Evolutionary conservation across 306 rosid genomes (phyloP).

Genomic region (Dryas drummondii): DNA sequence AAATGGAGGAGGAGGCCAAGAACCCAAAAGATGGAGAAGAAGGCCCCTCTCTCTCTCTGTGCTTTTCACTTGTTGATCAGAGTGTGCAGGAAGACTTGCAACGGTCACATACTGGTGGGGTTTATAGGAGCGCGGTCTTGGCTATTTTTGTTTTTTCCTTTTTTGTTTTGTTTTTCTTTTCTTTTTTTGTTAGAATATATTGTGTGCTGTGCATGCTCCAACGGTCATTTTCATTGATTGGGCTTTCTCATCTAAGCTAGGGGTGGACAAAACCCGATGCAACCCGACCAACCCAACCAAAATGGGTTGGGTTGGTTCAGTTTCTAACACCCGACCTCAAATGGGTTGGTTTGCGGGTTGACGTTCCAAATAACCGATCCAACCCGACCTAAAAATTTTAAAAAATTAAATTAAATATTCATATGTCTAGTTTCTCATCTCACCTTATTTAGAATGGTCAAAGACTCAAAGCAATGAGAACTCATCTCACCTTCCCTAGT

Average conservation of each 20-base stretch:
- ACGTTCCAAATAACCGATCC: no score
- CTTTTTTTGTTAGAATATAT: background rate
- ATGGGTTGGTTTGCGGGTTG: no score
- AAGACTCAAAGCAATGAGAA: no score
- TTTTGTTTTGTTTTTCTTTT: background rate
- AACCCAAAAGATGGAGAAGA: background rate
- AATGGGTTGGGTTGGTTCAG: no score
- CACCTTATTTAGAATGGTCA: no score
- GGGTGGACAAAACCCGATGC: no score
- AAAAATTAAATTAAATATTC: no score
- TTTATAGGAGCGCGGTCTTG: conserved; percentile 33
- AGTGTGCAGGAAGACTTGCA: conserved; percentile 29
- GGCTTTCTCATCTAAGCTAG: conserved; percentile 15
- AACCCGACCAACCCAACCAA: no score
- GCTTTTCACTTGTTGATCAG: background rate
- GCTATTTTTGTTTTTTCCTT: background rate
- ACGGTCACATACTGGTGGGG: conserved; percentile 48
- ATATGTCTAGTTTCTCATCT: no score
- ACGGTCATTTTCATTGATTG: conserved; percentile 36
- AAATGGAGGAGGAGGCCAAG: background rate
- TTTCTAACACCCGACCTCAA: no score
- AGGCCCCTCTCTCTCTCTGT: background rate
- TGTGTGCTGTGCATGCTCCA: conserved; percentile 13
- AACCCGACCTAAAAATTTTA: no score
- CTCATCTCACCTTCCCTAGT: no score